Evolutionary conservation across 1,284 basidiomycete species (phyloP), one percentile per base, ranked within the genome.

Genomic region (Ganoderma sp.): DNA sequence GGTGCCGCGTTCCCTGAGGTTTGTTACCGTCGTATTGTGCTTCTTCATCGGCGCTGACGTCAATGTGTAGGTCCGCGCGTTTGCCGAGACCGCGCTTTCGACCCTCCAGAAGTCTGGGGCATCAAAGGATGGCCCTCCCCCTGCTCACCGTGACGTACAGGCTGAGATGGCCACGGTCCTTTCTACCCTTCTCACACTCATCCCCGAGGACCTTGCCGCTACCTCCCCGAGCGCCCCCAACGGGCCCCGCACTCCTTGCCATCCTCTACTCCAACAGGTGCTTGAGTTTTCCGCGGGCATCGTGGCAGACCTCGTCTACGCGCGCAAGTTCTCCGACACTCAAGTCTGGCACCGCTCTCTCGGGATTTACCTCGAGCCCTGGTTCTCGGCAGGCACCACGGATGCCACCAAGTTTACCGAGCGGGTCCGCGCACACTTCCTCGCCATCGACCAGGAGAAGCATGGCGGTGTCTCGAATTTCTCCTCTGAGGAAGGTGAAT

Each of bases 1-100:
- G 89, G 93, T 25, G 97, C 97, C 64, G 94, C 96, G 54, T 99
- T 99, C 87, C 97, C 97, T 69, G 97, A 99, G 84, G 93, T 93
- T 59, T 50, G 83, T 69, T 65, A 73, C 76, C 66, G 52, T 72
- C 74, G 50, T 73, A 7, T 45, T 66, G 69, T 65, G 41, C 59
- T 43, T 25, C 32, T 67, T 61, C 28, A 17, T 17, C 22, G 72
- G 22, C 64, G 67, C 68, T 70, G 68, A 71, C 67, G 66, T 12
- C 65, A 57, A 67, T 67, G 67, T 63, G 41, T 66, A 91, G 88
- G 94, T 97, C 72, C 93, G 96, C 70, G 95, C 94, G 9, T 98
- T 98, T 78, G 96, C 89, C 65, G 90, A 94, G 75, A 85, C 91
- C 7, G 91, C 95, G 3, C 84, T 94, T 48, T 84, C 89, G 67